Evolutionary conservation across 495 filamentous ascomycete species (phyloP).

Genomic region (Usnea hakonensis): DNA sequence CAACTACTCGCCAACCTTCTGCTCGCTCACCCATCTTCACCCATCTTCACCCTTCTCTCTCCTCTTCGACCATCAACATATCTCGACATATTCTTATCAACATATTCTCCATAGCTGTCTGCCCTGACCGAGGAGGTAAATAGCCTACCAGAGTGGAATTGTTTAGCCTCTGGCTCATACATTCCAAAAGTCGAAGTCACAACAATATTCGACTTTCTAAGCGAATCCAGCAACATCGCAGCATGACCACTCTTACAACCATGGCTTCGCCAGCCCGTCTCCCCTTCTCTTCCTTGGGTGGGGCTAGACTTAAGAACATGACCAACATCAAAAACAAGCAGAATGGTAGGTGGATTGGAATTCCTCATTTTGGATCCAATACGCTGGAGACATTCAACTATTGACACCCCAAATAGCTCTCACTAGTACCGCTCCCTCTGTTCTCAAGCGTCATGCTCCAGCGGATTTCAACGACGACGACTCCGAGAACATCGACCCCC

Average conservation of each 20-base stretch:
- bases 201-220: background rate
- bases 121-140: background rate
- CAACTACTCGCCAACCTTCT: background rate
- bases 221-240: background rate
- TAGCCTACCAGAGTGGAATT: background rate
- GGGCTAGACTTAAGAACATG: constrained; percentile 45
- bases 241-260: constrained; percentile 17
- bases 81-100: background rate
- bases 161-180: background rate
- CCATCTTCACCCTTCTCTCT: background rate
- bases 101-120: background rate
- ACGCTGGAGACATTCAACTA: background rate
- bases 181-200: background rate
- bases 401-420: constrained; percentile 8
- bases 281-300: constrained; percentile 50
- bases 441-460: constrained; percentile 34
- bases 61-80: background rate
- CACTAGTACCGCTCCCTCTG: constrained; percentile 20
- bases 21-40: background rate
- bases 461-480: constrained; percentile 47
- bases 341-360: constrained; percentile 45
- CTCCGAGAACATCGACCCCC: constrained; percentile 75
- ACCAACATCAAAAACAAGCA: constrained; percentile 55
- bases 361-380: background rate
- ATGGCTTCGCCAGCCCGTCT: constrained; percentile 35